Conservation (phyloP, 768 basidiomycete genomes). For the Gloeopeniophorella convolvens region DNA sequence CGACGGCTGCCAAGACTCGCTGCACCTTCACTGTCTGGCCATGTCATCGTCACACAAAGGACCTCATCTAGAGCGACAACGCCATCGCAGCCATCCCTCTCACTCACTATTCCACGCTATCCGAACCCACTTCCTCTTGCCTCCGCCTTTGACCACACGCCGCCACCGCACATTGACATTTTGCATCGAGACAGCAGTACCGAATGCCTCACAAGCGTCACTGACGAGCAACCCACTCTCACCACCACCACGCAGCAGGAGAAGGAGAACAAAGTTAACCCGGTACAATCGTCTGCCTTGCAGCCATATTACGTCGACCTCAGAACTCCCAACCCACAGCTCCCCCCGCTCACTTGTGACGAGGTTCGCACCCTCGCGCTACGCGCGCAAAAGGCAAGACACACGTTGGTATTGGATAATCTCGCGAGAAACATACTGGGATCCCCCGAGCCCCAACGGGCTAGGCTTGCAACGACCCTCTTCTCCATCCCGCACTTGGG, state of each 20-base stretch:
- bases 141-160: neutral
- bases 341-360: constrained; percentile 17
- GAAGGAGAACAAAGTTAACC: neutral
- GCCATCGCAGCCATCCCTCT: constrained; percentile 3
- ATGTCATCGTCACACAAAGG: constrained; percentile 8
- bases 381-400: constrained; percentile 28
- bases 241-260: neutral
- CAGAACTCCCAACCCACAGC: neutral
- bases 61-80: constrained; percentile 5
- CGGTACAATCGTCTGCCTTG: neutral
- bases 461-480: constrained; percentile 2
- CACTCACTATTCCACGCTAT: neutral
- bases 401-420: constrained; percentile 31
- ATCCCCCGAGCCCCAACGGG: constrained; percentile 6
- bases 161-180: neutral
- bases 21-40: constrained; percentile 19
- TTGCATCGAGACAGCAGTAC: neutral
- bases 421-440: constrained; percentile 37
- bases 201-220: neutral
- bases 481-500: constrained; percentile 5
- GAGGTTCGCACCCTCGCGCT: constrained; percentile 28
- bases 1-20: constrained; percentile 43
- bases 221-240: neutral
- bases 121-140: neutral
- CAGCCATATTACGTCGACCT: neutral